Evolutionary conservation across 805 yeast genomes (phyloP), one percentile per base, ranked within the genome.

Genomic region (Saccharomycopsis vini): DNA sequence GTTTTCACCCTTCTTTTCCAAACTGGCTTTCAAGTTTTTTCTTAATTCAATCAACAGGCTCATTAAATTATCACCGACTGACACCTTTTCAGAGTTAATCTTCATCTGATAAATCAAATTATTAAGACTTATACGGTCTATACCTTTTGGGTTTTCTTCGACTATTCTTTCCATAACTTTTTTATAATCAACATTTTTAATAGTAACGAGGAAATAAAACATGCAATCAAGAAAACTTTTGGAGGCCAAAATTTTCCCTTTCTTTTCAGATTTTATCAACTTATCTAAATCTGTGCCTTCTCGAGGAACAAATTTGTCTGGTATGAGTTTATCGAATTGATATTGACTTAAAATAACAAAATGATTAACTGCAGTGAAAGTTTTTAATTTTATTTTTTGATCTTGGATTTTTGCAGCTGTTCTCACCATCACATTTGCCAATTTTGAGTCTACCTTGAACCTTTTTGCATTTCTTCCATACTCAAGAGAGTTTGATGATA

Each of bases 91-190:
- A 26, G 12, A 12, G 12, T 26, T 12, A 7, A 26, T 26, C 35
- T n/a, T 26, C 29, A 9, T 26, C 10, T 26, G 12, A 26, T 7
- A 26, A 13, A 36, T 22, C 45, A 43, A 42, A 22, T 39, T 24
- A 28, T 35, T 42, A 10, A 46, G 35, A 30, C 38, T 33, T 15
- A 39, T 20, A 36, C n/a, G 21, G 28, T 46, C 50, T 12, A 46
- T 21, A 3, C 23, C n/a, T 20, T 26, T 24, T 12, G 43, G 43
- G 28, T 46, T 31, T 4, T 13, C 23, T 13, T 34, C 21, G 20
- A 39, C 21, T 4, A 46, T 39, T 33, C 36, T 39, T 10, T 38
- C 16, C 5, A 42, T 38, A 9, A 23, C 42, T 23, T 34, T 29
- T 19, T 36, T 23, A 2, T 38, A 23, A 20, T 30, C 26, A 9